Base-by-base conservation (phyloP, 1,284 basidiomycete species). In the Polyporus tsugae region DNA sequence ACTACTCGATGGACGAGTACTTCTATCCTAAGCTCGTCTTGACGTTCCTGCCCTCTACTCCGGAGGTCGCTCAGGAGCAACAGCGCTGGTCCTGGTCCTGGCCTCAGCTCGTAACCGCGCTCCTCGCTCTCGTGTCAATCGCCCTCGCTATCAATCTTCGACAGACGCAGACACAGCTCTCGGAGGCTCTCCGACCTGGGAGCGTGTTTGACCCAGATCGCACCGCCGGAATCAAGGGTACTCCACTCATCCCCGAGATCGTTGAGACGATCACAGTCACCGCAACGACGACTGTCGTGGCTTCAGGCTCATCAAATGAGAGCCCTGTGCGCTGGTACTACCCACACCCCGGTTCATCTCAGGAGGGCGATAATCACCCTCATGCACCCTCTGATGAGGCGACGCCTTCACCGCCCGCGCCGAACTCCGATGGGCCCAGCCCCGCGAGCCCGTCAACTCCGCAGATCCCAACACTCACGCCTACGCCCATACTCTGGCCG, bases 1-100 rank as follows among this genome's bases (percentile, higher is more conserved):
- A 88, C 67, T 87, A 86, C 73, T 85, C 85, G 5, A 73, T 89
- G 74, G 81, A 84, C 58, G 85, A 85, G 64, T 86, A 86, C 73
- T 89, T 89, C 76, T 84, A 85, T 74, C 88, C 90, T 4, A 80
- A 80, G 35, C 75, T 91, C 0, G 58, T 73, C 7, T 36, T 78
- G 39, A 65, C 72, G 10, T 67, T 78, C 46, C 38, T 39, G 6
- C 62, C 74, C 19, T 39, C 66, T n/a, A 39, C 42, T 1, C 60
- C 62, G 7, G 60, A 58, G 41, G 13, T 35, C 35, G 41, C 42
- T 29, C 58, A 61, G 17, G 29, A 42, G 41, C 46, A 36, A 2
- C 59, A 19, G 36, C 58, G 52, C 42, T 55, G 49, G 33, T 44
- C 53, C 7, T 66, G 69, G 64, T 49, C 52, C 2, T 65, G 69